Evolutionary conservation across 352 stramenopile genomes (phyloP).

Genomic region (Globisporangium canariense): DNA sequence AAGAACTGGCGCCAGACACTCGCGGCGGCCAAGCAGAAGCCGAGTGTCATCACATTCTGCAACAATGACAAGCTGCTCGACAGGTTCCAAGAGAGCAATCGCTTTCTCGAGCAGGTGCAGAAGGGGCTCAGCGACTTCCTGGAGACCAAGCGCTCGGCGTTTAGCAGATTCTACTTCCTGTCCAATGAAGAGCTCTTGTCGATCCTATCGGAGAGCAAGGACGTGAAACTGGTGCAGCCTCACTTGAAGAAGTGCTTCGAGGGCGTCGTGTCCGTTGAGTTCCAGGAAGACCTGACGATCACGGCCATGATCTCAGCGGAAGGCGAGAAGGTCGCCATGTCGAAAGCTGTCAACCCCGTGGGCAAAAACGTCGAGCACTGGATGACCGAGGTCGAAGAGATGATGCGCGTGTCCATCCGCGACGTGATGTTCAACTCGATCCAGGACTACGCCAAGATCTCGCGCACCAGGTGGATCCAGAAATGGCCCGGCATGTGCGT

Average conservation of each 20-base stretch:
- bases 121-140: slow-evolving; percentile 95
- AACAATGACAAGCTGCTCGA: slow-evolving; percentile 92
- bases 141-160: slow-evolving; percentile 92
- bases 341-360: slow-evolving; percentile 84
- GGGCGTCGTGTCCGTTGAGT: slow-evolving; percentile 91
- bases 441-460: slow-evolving; percentile 87
- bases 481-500: slow-evolving; percentile 93
- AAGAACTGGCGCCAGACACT: slow-evolving; percentile 95
- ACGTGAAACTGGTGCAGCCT: slow-evolving; percentile 92
- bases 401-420: slow-evolving; percentile 91
- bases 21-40: slow-evolving; percentile 77
- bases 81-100: slow-evolving; percentile 91
- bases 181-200: slow-evolving; percentile 94
- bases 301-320: slow-evolving; percentile 90
- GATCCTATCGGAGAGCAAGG: slow-evolving; percentile 95
- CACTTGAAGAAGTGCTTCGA: slow-evolving; percentile 97
- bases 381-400: slow-evolving; percentile 93
- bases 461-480: slow-evolving; percentile 94
- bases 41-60: slow-evolving; percentile 88
- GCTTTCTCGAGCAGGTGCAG: slow-evolving; percentile 94
- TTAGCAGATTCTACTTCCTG: slow-evolving; percentile 94
- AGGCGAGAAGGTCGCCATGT: slow-evolving; percentile 87
- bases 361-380: slow-evolving; percentile 95
- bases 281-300: slow-evolving; percentile 90
- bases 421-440: slow-evolving; percentile 91